Evolutionary conservation across 257 asterid species (phyloP).

Genomic region (Leonotis leonurus): DNA sequence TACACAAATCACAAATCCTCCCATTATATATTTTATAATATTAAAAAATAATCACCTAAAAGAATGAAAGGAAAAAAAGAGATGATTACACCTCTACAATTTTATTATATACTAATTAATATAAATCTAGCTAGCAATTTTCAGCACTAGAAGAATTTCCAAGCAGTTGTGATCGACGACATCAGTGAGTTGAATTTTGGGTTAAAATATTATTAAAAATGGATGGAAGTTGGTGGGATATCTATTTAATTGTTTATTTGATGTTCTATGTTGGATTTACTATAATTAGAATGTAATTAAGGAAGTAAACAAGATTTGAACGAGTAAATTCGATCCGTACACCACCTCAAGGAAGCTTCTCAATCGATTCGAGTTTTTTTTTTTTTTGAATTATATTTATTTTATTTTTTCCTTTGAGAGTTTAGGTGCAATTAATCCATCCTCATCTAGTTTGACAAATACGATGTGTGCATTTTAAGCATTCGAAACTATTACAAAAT

Average conservation of each 20-base stretch:
- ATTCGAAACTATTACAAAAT: not conserved
- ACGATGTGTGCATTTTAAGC: not conserved
- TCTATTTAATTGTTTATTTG: too few species aligned
- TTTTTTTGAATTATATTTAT: too few species aligned
- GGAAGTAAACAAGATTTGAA: not conserved
- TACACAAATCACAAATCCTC: too few species aligned
- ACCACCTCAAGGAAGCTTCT: conserved; percentile 5
- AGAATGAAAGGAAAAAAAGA: too few species aligned
- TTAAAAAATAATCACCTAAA: too few species aligned
- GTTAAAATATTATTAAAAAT: not conserved
- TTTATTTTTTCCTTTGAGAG: not conserved
- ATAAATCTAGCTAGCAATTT: too few species aligned
- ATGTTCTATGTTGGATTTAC: not conserved
- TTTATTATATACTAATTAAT: too few species aligned
- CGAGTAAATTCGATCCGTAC: not conserved
- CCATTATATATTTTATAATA: too few species aligned
- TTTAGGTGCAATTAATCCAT: not conserved
- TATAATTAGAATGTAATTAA: not conserved
- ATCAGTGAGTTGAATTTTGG: not conserved
- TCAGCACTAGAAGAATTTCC: not conserved
- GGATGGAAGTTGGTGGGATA: not conserved
- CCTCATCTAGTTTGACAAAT: not conserved
- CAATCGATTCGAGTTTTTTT: not conserved
- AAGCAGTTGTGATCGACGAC: not conserved
- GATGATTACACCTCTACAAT: too few species aligned